A percentile compares a stretch with the other conserved stretches of the same genome.
Conservation (phyloP, 176 grass and related monocot genomes). For the Dactylis glomerata region DNA sequence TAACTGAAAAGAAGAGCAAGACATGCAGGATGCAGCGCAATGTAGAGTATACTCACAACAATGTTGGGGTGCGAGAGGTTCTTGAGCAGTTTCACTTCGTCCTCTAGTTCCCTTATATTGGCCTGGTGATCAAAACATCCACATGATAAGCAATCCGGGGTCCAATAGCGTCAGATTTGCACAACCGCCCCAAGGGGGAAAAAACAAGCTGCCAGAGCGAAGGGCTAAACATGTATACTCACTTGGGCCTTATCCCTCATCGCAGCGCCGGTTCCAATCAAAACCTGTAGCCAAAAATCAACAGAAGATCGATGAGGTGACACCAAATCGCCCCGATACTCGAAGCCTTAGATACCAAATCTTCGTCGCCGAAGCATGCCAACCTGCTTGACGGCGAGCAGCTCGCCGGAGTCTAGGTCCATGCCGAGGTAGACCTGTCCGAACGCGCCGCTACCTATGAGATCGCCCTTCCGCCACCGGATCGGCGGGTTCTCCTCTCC, state of each 20-base stretch:
- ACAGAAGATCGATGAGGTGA: background rate
- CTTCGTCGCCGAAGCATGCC: background rate
- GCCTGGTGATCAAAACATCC: slow-evolving; percentile 40
- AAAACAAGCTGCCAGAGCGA: background rate
- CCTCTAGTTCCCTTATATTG: slow-evolving; percentile 81
- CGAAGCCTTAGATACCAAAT: background rate
- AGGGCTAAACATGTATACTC: slow-evolving; percentile 24
- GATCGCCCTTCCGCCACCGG: slow-evolving; percentile 76
- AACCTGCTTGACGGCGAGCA: slow-evolving; percentile 91
- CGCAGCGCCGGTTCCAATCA: slow-evolving; percentile 65
- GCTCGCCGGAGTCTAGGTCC: slow-evolving; percentile 92
- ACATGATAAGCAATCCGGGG: background rate
- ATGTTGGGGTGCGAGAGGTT: slow-evolving; percentile 88
- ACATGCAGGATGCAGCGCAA: background rate
- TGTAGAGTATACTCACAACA: slow-evolving; percentile 56
- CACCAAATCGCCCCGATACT: background rate
- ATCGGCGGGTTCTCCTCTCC: slow-evolving; percentile 50
- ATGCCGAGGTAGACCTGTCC: slow-evolving; percentile 84
- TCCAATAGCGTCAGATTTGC: background rate
- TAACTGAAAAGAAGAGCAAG: background rate
- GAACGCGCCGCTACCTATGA: slow-evolving; percentile 73
- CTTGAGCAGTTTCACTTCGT: slow-evolving; percentile 92
- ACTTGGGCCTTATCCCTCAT: slow-evolving; percentile 81
- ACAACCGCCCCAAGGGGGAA: background rate
- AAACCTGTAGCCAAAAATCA: slow-evolving; percentile 51